Evolutionary conservation across 2,329 filamentous ascomycete species (phyloP), one percentile per base, ranked within the genome.

Genomic region (Monilinia fructigena): DNA sequence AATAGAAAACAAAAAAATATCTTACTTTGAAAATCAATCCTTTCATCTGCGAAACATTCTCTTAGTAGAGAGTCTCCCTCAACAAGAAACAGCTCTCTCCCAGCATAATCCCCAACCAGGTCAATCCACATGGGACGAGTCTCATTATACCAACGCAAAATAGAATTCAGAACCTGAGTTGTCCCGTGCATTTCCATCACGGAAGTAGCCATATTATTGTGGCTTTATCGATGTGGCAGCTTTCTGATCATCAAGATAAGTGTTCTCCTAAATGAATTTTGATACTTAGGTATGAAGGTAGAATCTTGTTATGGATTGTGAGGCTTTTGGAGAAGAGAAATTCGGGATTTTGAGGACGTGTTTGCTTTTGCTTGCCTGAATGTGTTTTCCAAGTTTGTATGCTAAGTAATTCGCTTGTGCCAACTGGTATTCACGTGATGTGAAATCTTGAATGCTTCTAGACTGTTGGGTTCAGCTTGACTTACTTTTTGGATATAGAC

Each of bases 31-130:
- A 90, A 89, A 73, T 92, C 87, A 52, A 93, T 83, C 28, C 83
- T 80, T 14, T 82, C 79, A 70, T 89, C 82, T n/a, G 79, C 78
- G 58, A 92, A 84, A 72, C 84, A 88, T 67, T 89, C 78, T 8
- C 86, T 78, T 14, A 93, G 78, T n/a, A 93, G 76, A 0, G 89
- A 89, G 72, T 93, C 89, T 40, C 89, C 89, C 70, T 93, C 88
- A 40, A 93, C 83, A 28, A 89, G 79, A 74, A 92, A 93, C 14
- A 89, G 80, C 74, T 92, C 89, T 68, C 85, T 86, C 28, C 90
- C 89, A 4, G 88, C 89, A 76, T 90, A 93, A 74, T 93, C 90
- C 52, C 90, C 89, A 4, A 92, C 85, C 2, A 93, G 82, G 71
- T 91, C 88, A 38, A 90, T 81, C 60, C 77, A 77, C 64, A 81